Conservation (phyloP, 2,329 filamentous ascomycete genomes). For the Colletotrichum siamense region DNA sequence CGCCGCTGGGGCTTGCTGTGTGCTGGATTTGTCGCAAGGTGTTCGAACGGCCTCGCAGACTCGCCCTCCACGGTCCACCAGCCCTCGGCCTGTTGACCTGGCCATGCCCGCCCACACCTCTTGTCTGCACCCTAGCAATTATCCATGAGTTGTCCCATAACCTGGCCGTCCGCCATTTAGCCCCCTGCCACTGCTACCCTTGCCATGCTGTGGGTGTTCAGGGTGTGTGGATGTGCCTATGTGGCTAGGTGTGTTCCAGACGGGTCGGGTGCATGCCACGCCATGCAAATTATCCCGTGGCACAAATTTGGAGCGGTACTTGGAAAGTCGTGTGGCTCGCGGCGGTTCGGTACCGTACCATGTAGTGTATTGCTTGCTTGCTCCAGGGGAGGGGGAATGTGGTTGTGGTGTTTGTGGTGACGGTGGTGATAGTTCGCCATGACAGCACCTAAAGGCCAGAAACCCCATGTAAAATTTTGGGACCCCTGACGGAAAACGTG, state of each 20-base stretch:
- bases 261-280: background rate
- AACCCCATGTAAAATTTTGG: background rate
- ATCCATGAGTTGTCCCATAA: constrained; percentile 9
- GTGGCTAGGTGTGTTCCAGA: background rate
- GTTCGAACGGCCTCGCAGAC: background rate
- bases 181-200: background rate
- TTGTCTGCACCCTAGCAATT: background rate
- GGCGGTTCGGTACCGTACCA: background rate
- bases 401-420: background rate
- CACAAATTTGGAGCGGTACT: background rate
- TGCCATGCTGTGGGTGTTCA: background rate
- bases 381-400: background rate
- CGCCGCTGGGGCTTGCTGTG: background rate
- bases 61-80: background rate
- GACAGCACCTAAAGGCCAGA: background rate
- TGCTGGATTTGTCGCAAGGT: background rate
- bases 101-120: background rate
- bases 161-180: background rate
- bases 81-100: background rate
- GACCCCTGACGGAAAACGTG: background rate
- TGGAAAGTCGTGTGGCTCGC: background rate
- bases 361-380: background rate
- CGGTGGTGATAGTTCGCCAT: background rate
- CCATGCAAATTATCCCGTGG: background rate
- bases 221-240: background rate